phyloP scores from a whole-genome alignment of 2,329 filamentous ascomycete species.

The Fusarium sp. region DNA sequence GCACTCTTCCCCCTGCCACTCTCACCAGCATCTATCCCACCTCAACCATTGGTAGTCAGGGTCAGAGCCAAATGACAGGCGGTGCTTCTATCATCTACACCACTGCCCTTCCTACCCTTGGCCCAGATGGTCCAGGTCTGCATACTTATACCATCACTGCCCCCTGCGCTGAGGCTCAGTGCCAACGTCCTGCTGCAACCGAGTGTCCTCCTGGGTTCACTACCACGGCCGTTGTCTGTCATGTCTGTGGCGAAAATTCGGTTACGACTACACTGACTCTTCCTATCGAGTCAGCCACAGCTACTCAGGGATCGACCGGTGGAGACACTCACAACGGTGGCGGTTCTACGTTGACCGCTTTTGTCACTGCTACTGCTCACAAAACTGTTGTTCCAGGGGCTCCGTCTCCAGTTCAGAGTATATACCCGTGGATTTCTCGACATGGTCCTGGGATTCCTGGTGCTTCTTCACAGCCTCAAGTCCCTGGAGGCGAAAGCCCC shows the following conservation, averaged over 20 bases:
- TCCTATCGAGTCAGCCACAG: slow-evolving; percentile 19
- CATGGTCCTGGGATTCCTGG: neutral
- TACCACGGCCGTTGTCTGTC: slow-evolving; percentile 15
- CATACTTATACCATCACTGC: slow-evolving; percentile 32
- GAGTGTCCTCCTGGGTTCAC: slow-evolving; percentile 30
- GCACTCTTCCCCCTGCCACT: slow-evolving; percentile 13
- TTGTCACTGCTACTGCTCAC: neutral
- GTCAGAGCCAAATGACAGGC: neutral
- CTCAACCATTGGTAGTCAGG: neutral
- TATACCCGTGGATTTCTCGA: neutral
- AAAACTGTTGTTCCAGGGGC: neutral
- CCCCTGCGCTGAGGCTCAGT: slow-evolving; percentile 14
- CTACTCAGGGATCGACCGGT: slow-evolving; percentile 3
- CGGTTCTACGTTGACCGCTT: neutral
- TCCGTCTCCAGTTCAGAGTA: neutral
- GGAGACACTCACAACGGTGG: neutral
- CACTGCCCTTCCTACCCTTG: slow-evolving; percentile 15
- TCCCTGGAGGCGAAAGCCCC: neutral
- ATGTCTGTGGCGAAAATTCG: slow-evolving; percentile 3
- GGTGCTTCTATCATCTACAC: slow-evolving; percentile 11
- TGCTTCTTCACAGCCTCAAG: neutral
- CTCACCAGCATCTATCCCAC: slow-evolving; percentile 14
- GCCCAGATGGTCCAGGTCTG: slow-evolving; percentile 12
- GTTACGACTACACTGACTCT: slow-evolving; percentile 26
- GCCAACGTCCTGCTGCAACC: neutral